Conservation (phyloP, 768 basidiomycete genomes). For the Amanita subjunquillea region DNA sequence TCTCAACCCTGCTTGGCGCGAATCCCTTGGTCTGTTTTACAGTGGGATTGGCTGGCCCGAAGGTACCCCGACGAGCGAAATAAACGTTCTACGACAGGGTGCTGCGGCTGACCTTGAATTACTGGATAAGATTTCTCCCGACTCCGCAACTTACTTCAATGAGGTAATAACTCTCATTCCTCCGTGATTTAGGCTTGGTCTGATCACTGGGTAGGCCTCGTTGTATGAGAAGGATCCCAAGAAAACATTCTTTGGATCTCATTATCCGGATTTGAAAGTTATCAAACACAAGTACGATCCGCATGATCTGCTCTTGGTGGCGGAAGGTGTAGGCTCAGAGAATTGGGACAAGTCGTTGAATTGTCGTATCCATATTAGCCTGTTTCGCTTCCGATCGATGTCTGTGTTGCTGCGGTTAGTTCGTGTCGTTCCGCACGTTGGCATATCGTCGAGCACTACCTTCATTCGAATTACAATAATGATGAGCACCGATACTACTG, state of each 20-base stretch:
- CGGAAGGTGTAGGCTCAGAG: constrained; percentile 38
- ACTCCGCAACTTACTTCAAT: constrained; percentile 36
- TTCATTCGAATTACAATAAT: too few relatives aligned
- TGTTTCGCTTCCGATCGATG: too few relatives aligned
- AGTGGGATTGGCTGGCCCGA: constrained; percentile 14
- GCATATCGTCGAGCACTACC: too few relatives aligned
- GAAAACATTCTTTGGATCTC: constrained; percentile 34
- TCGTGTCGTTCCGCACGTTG: too few relatives aligned
- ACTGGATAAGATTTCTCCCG: constrained; percentile 18
- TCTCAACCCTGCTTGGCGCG: constrained; percentile 39
- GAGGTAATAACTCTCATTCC: constrained; percentile 23
- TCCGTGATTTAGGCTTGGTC: too few relatives aligned
- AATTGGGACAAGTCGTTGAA: constrained; percentile 30
- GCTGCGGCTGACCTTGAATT: constrained; percentile 12
- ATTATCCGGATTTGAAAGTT: constrained; percentile 25
- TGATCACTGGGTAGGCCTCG: constrained; percentile 23
- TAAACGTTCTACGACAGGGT: constrained; percentile 5
- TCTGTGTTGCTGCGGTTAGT: too few relatives aligned
- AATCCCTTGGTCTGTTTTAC: constrained; percentile 22
- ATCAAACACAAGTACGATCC: constrained; percentile 41
- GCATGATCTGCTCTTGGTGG: constrained; percentile 31
- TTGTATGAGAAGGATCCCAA: constrained; percentile 29
- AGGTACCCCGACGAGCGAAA: neutral
- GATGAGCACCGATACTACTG: too few relatives aligned
- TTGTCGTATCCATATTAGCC: neutral